Evolutionary conservation across 2,329 filamentous ascomycete genomes (phyloP).

Genomic region (Penicillium sp.): DNA sequence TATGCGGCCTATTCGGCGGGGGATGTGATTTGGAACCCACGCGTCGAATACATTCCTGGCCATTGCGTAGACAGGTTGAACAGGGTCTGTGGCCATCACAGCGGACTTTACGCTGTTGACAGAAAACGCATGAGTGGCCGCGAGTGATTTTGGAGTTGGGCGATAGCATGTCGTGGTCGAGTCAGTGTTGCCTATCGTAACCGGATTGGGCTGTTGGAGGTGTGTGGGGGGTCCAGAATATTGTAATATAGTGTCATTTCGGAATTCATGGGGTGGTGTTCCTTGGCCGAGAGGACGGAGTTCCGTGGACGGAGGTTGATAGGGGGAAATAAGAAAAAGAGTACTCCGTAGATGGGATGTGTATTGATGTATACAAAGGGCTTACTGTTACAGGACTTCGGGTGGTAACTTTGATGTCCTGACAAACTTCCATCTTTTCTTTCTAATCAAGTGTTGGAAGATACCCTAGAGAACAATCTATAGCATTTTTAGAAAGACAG

Average conservation of each 20-base stretch:
- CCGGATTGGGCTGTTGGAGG: background rate
- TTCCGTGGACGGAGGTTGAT: background rate
- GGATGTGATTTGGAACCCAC: background rate
- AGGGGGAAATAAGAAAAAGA: background rate
- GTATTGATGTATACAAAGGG: background rate
- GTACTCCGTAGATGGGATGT: no score
- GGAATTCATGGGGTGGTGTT: background rate
- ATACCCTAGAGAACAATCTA: background rate
- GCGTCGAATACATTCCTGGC: background rate
- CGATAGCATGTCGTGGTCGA: background rate
- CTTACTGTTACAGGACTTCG: background rate
- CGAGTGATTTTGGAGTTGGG: background rate
- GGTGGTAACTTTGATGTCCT: background rate
- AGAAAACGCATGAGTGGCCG: conserved; percentile 2
- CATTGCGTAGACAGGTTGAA: conserved; percentile 1
- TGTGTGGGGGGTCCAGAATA: background rate
- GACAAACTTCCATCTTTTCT: background rate
- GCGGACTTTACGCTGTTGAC: conserved; percentile 1
- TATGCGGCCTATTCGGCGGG: background rate
- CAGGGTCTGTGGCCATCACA: background rate
- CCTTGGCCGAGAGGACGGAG: background rate
- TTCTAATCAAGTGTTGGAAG: background rate
- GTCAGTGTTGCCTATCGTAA: background rate
- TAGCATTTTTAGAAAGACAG: no score
- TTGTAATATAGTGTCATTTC: background rate